A percentile compares a stretch with the other conserved stretches of the same genome.
Evolutionary conservation across 768 basidiomycete genomes (phyloP).

Genomic region (Russula compacta): DNA sequence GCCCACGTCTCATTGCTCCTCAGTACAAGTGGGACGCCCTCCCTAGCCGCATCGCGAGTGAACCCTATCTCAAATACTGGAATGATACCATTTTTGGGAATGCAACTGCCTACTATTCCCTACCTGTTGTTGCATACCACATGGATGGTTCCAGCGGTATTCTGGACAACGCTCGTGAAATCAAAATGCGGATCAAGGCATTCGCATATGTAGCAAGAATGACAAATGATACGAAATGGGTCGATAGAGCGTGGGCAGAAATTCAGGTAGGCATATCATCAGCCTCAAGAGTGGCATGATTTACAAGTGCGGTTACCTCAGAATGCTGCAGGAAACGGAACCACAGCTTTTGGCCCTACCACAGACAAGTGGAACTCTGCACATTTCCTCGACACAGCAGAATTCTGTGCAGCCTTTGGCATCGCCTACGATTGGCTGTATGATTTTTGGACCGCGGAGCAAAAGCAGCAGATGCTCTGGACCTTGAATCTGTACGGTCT

Average conservation of each 20-base stretch:
- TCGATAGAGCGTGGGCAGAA: slow-evolving; percentile 77
- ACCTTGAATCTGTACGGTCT: slow-evolving; percentile 78
- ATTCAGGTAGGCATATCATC: slow-evolving; percentile 50
- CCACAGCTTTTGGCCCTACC: slow-evolving; percentile 53
- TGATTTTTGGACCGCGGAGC: slow-evolving; percentile 67
- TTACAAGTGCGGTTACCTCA: slow-evolving; percentile 22
- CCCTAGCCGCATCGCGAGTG: slow-evolving; percentile 61
- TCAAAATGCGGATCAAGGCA: slow-evolving; percentile 89
- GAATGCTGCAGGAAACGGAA: slow-evolving; percentile 71
- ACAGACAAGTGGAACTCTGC: slow-evolving; percentile 69
- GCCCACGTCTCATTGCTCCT: slow-evolving; percentile 89
- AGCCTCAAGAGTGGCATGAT: neutral
- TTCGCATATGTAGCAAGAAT: slow-evolving; percentile 85
- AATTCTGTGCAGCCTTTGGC: slow-evolving; percentile 79
- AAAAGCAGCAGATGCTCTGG: slow-evolving; percentile 56
- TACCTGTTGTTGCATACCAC: slow-evolving; percentile 58
- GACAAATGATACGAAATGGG: slow-evolving; percentile 89
- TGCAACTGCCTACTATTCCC: slow-evolving; percentile 61
- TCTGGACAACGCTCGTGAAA: slow-evolving; percentile 78
- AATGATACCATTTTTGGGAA: slow-evolving; percentile 87
- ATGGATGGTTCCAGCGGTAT: slow-evolving; percentile 85
- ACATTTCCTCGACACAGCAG: slow-evolving; percentile 93
- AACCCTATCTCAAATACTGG: slow-evolving; percentile 84
- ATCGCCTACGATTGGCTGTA: slow-evolving; percentile 97
- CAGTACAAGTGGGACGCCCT: slow-evolving; percentile 86